These are phyloP conservation scores for Ascoidea tarda DNA, from an alignment of 805 yeast species.

Conservation along the genomic window DNA sequence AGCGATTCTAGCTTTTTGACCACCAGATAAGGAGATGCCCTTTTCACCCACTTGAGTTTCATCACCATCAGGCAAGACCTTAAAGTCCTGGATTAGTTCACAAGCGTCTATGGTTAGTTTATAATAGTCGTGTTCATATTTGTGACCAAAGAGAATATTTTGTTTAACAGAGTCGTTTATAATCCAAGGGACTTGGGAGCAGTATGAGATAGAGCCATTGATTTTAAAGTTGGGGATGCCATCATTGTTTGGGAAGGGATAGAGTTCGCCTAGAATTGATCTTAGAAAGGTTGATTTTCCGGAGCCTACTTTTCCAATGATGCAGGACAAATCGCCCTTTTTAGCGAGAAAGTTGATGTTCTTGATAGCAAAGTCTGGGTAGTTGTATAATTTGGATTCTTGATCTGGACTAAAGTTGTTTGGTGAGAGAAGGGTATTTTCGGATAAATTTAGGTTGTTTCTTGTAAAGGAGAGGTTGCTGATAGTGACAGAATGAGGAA, in stretches of 20 bases:
- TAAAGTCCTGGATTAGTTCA: constrained; percentile 30
- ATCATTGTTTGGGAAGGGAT: constrained; percentile 11
- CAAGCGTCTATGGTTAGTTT: constrained; percentile 30
- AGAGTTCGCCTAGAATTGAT: constrained; percentile 38
- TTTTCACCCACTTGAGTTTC: constrained; percentile 41
- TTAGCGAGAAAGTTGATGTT: constrained; percentile 32
- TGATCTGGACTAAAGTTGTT: no score
- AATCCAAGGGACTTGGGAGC: constrained; percentile 45
- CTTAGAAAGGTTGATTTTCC: constrained; percentile 49
- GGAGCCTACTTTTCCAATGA: constrained; percentile 53
- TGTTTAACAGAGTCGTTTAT: constrained; percentile 35
- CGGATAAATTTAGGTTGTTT: constrained; percentile 24
- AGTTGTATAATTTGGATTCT: constrained; percentile 10
- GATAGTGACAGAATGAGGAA: no score
- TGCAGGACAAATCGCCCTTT: constrained; percentile 37
- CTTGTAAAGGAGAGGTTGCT: constrained; percentile 38
- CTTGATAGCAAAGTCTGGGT: constrained; percentile 33
- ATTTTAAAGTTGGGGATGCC: constrained; percentile 10
- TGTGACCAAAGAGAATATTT: constrained; percentile 36
- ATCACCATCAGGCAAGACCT: constrained; percentile 34
- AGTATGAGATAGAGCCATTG: constrained; percentile 37
- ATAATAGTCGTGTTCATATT: constrained; percentile 26
- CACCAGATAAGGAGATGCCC: constrained; percentile 45
- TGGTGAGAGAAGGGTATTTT: constrained; percentile 6
- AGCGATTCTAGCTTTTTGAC: constrained; percentile 48